Evolutionary conservation across 345 rosid genomes (phyloP), one percentile per base, ranked within the genome.

Genomic region (Populus ilicifolia): DNA sequence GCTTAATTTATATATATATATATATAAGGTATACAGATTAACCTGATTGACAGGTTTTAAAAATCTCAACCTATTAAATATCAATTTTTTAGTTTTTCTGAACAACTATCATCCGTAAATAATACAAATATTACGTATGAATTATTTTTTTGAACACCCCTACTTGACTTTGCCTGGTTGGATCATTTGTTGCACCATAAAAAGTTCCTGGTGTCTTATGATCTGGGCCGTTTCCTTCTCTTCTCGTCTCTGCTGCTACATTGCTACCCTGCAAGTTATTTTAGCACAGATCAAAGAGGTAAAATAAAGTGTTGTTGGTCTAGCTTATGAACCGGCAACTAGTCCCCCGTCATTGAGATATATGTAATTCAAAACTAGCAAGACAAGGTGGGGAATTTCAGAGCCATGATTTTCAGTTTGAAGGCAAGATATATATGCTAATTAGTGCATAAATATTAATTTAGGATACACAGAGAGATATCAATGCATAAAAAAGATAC

Each of bases 201-300:
- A n/a, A 54, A 20, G 38, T 46, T 17, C 30, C 74, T 0, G 72
- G 67, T 63, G 30, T 69, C 71, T 13, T 14, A 23, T 39, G 43
- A 39, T 46, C 61, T 43, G 59, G 36, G 35, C 38, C 50, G 5
- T 13, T 38, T 39, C 50, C 29, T 56, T 72, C 59, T 65, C 41
- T 43, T 52, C 71, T 73, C 30, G 84, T 62, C n/a, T 74, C 80
- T 10, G 72, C 79, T 20, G n/a, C 82, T 3, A 78, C 78, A 72
- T 72, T 74, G 43, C 76, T 73, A 8, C 81, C 88, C 86, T 81
- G 79, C 52, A 72, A 5, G 44, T 16, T 8, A 41, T 7, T 5
- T 25, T 20, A 38, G 36, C 17, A 12, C 13, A 12, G 6, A 25
- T 33, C 35, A 33, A 52, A 23, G 16, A 23, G 11, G 36, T 8